Conservation (phyloP, 768 basidiomycete genomes). For the Xerocomellus amylosporus region DNA sequence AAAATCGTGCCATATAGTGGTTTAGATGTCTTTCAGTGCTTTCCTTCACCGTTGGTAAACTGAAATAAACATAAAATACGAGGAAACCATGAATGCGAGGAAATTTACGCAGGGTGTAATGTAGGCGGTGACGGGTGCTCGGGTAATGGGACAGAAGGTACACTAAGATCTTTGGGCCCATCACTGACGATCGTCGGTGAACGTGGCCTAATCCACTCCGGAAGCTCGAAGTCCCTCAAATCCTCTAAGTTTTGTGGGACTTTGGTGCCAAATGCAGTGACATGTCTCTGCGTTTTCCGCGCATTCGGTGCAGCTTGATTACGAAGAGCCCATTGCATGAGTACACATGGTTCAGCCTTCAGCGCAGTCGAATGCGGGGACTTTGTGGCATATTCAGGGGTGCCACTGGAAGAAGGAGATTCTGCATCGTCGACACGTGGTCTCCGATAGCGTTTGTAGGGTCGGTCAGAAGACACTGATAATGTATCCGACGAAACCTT, state of each 20-base stretch:
- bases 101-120: slow-evolving; percentile 8
- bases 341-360: slow-evolving; percentile 33
- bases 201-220: slow-evolving; percentile 44
- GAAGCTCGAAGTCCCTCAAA: slow-evolving; percentile 54
- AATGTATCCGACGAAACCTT: slow-evolving; percentile 30
- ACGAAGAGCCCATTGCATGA: slow-evolving; percentile 52
- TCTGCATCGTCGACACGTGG: slow-evolving; percentile 22
- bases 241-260: slow-evolving; percentile 50
- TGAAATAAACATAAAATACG: slow-evolving; percentile 33
- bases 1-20: slow-evolving; percentile 5
- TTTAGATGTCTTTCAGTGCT: slow-evolving; percentile 8
- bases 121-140: slow-evolving; percentile 7
- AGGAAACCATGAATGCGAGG: slow-evolving; percentile 12
- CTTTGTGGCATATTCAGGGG: slow-evolving; percentile 20
- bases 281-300: slow-evolving; percentile 51
- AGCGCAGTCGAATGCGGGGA: slow-evolving; percentile 3
- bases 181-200: slow-evolving; percentile 18
- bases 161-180: background rate
- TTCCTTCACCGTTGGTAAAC: slow-evolving; percentile 1
- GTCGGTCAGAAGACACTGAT: slow-evolving; percentile 28
- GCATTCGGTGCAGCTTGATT: slow-evolving; percentile 41
- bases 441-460: slow-evolving; percentile 30
- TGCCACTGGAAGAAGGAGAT: slow-evolving; percentile 20
- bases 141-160: slow-evolving; percentile 3
- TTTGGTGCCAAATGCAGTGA: slow-evolving; percentile 59